Conservation (phyloP, 2,329 filamentous ascomycete genomes). For the Sporothrix pseudoabietina region DNA sequence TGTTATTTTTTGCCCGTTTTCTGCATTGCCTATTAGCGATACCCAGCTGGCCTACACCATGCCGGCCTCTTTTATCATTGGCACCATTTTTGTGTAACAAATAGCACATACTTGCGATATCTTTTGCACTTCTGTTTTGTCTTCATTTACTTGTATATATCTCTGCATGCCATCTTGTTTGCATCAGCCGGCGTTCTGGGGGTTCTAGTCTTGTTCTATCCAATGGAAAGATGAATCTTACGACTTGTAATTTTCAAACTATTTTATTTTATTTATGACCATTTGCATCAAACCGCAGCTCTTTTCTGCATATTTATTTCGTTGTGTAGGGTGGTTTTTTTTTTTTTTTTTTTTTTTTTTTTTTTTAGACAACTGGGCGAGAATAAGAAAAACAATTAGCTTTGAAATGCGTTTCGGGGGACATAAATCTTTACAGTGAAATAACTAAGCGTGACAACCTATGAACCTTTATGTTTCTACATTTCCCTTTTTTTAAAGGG, state of each 20-base stretch:
- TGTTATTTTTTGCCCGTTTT: too few species aligned
- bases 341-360: not conserved
- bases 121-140: not conserved
- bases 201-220: not conserved
- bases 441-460: not conserved
- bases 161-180: not conserved
- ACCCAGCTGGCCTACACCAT: not conserved
- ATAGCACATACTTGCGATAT: not conserved
- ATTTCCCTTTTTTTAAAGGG: not conserved
- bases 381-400: not conserved
- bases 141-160: not conserved
- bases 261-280: too few species aligned
- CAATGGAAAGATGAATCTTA: too few species aligned
- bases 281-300: too few species aligned
- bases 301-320: not conserved
- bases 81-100: not conserved
- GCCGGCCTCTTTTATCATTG: not conserved
- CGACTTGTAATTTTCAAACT: too few species aligned
- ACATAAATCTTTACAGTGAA: not conserved
- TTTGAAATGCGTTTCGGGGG: too few species aligned
- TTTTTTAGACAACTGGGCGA: not conserved
- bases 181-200: constrained; percentile 6
- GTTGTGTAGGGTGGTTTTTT: not conserved
- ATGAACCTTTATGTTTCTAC: too few species aligned
- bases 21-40: constrained; percentile 1